Percentiles rank a stretch among this genome's conserved stretches.
Evolutionary conservation across 768 basidiomycete genomes (phyloP).

Genomic region (Chiua virens): DNA sequence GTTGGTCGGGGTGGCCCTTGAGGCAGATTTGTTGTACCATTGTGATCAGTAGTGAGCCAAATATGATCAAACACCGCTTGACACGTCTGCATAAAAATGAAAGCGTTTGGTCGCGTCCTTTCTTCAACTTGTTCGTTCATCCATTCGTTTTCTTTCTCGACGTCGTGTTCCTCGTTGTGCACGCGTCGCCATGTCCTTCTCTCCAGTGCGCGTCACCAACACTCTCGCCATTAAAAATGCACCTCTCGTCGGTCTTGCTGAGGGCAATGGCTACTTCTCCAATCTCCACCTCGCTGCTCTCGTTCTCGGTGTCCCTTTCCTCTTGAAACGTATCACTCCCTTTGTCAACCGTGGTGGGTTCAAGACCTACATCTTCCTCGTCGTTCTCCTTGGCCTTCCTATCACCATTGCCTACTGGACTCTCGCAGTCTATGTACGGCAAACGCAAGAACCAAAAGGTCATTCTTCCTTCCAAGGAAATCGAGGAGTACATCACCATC

Average conservation of each 20-base stretch:
- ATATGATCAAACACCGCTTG: constrained; percentile 18
- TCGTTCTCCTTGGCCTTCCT: constrained; percentile 72
- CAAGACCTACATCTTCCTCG: constrained; percentile 82
- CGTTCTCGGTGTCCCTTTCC: constrained; percentile 78
- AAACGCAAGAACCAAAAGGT: constrained; percentile 83
- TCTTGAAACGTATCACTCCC: constrained; percentile 81
- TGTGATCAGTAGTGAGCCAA: constrained; percentile 5
- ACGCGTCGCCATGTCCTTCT: constrained; percentile 39
- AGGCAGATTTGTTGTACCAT: constrained; percentile 20
- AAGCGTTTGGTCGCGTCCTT: neutral
- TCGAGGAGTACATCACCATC: constrained; percentile 90
- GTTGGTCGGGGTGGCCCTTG: constrained; percentile 87
- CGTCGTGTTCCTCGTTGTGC: neutral
- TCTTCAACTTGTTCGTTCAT: constrained; percentile 17
- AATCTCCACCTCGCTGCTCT: constrained; percentile 77
- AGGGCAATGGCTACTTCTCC: constrained; percentile 84
- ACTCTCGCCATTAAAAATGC: constrained; percentile 83
- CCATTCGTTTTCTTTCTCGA: constrained; percentile 11
- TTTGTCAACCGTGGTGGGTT: constrained; percentile 82
- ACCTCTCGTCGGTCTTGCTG: constrained; percentile 75
- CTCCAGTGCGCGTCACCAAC: constrained; percentile 59
- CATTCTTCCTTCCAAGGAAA: constrained; percentile 75
- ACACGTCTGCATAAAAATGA: constrained; percentile 17
- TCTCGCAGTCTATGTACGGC: constrained; percentile 79
- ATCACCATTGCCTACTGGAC: constrained; percentile 88